Evolutionary conservation across 106 monocot genomes (phyloP), one percentile per base, ranked within the genome.

Genomic region (Ottelia alismoides): DNA sequence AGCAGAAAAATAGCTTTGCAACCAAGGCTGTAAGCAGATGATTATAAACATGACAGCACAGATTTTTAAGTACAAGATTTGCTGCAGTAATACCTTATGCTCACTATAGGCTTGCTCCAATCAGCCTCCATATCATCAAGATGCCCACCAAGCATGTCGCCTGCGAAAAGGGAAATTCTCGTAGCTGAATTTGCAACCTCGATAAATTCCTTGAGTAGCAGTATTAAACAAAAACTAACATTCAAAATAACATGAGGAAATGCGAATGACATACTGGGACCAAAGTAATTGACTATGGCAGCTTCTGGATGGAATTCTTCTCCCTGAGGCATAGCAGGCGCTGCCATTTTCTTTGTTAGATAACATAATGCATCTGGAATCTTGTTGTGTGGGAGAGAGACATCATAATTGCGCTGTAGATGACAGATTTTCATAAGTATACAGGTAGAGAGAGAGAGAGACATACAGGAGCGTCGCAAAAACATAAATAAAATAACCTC

Each of bases 81-180:
- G n/a, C n/a, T n/a, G n/a, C n/a, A n/a, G 31, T 28, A 3, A 66
- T 68, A 88, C 96, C 88, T 96, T 49, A 96, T 79, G 84, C 96
- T 96, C 19, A 96, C 96, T 49, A 96, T 96, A 57, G 96, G 96
- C 60, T 85, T 89, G 32, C 81, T 85, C 88, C 81, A 89, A 70
- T 96, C 96, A 57, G 67, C 76, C 75, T 96, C 88, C 96, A 96
- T 89, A 58, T 96, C 96, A 62, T 88, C 96, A 71, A 96, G 66
- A 25, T 96, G 88, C 26, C 96, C 84, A 25, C 96, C 96, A 69
- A 96, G 88, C 96, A 96, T 96, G 64, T 96, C 96, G 82, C 88
- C 96, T 94, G n/a, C n/a, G n/a, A n/a, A n/a, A n/a, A n/a, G n/a
- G n/a, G n/a, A n/a, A n/a, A n/a, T n/a, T n/a, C n/a, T n/a, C n/a